phyloP scores from a whole-genome alignment of 768 basidiomycete genomes.

The Leccinum pellstonianum region DNA sequence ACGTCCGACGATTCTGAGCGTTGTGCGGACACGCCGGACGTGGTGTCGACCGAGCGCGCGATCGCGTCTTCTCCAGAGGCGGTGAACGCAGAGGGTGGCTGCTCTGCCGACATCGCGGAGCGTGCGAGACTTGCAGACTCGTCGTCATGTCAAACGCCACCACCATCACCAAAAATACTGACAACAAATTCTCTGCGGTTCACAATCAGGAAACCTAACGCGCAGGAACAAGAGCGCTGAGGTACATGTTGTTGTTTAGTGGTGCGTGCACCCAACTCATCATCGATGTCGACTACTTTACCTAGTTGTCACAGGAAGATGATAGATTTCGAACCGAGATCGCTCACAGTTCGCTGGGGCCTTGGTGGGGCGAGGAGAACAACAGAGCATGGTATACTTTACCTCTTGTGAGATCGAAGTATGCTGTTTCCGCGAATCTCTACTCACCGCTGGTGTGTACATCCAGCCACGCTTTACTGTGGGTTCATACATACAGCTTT shows the following conservation, averaged over 20 bases:
- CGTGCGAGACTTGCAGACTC: background rate
- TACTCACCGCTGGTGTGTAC: background rate
- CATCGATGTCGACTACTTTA: background rate
- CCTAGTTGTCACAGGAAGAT: slow-evolving; percentile 16
- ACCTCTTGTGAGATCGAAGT: background rate
- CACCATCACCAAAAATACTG: background rate
- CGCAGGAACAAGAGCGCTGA: slow-evolving; percentile 19
- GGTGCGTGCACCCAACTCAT: slow-evolving; percentile 10
- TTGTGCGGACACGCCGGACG: slow-evolving; percentile 38
- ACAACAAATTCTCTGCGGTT: background rate
- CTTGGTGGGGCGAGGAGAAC: slow-evolving; percentile 1
- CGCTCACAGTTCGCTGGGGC: slow-evolving; percentile 14
- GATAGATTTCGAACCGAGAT: slow-evolving; percentile 14
- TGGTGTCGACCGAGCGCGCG: slow-evolving; percentile 48
- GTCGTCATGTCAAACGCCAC: background rate
- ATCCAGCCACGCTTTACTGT: background rate
- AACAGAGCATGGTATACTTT: slow-evolving; percentile 1
- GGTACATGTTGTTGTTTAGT: slow-evolving; percentile 16
- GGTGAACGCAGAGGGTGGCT: slow-evolving; percentile 40
- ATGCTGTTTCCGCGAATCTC: slow-evolving; percentile 1
- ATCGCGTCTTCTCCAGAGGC: slow-evolving; percentile 66
- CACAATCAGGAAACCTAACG: background rate
- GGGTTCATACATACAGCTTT: background rate
- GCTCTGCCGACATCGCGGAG: slow-evolving; percentile 12
- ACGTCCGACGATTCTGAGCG: slow-evolving; percentile 39